Base-by-base conservation (phyloP, 169 alveolate species). In the Plasmodium malariae region DNA sequence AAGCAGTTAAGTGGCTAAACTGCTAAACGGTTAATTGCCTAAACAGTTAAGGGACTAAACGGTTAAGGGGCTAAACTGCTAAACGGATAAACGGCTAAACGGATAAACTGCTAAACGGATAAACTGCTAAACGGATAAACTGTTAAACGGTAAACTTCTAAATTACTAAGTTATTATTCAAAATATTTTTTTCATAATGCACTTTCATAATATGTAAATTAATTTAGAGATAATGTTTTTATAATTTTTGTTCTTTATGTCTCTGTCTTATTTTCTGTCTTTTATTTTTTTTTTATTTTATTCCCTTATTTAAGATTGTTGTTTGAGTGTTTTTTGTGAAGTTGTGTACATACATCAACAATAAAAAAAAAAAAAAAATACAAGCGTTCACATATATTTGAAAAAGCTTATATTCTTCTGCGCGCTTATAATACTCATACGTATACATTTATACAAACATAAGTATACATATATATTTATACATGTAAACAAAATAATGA, bases 261-360 rank as follows among this genome's bases (percentile, higher is more conserved):
- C n/a, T 40, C 9, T 40, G 5, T 40, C 51, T 40, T 40, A 40
- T 40, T 40, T 36, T 19, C 43, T 14, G 28, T 48, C 32, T 36
- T 26, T 3, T 57, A 24, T 17, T 67, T 37, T 68, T 68, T 12
- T 34, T 34, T 2, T 68, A 51, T 34, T 37, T 40, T 40, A 6
- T 40, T 5, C 51, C 9, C 17, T 49, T 59, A 48, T 71, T 71
- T 37, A 71, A n/a, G 28, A 14, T 57, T 36, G 26, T 17, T 6
- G 17, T 11, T 6, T 7, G 7, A 45, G 17, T 2, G 24, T 54
- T 14, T 26, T 12, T 37, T 71, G 21, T 11, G 36, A 71, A 45
- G 65, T 43, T 71, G 68, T 71, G 86, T 71, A 71, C 68, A 71
- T 71, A 71, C 86, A 71, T 32, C 55, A 51, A 37, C 19, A 68